Percentiles rank a stretch among this genome's conserved stretches.
phyloP scores from a whole-genome alignment of 2,329 filamentous ascomycete species.

The Aspergillaceae sp. region DNA sequence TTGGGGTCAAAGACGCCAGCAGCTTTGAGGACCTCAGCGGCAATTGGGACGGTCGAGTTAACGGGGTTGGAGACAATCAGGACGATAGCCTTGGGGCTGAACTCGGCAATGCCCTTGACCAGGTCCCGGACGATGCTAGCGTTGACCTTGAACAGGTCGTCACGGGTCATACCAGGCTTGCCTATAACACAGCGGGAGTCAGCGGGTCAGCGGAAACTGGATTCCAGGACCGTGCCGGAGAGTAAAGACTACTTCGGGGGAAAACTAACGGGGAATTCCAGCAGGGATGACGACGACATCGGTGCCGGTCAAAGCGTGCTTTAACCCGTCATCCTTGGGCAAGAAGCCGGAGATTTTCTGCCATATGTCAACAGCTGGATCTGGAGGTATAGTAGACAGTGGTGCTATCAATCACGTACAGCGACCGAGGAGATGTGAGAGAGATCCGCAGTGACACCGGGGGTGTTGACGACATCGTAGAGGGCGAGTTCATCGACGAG shows the following conservation, averaged over 20 bases:
- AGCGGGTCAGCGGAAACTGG: not conserved
- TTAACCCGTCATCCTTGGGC: slow-evolving; percentile 74
- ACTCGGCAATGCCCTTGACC: slow-evolving; percentile 77
- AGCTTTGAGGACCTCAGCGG: slow-evolving; percentile 90
- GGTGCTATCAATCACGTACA: slow-evolving; percentile 43
- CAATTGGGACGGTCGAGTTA: slow-evolving; percentile 97
- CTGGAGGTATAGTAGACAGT: too few species aligned
- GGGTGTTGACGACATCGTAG: slow-evolving; percentile 99
- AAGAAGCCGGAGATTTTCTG: slow-evolving; percentile 84
- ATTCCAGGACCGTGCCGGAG: not conserved
- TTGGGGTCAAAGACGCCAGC: slow-evolving; percentile 90
- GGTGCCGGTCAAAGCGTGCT: slow-evolving; percentile 80
- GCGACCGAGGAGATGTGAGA: slow-evolving; percentile 93
- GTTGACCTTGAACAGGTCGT: slow-evolving; percentile 99
- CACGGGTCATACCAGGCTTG: slow-evolving; percentile 98
- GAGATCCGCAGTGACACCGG: slow-evolving; percentile 89
- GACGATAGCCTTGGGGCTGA: slow-evolving; percentile 85
- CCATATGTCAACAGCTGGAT: not conserved
- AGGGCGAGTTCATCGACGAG: slow-evolving; percentile 86
- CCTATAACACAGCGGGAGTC: slow-evolving; percentile 44
- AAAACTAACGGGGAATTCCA: slow-evolving; percentile 80
- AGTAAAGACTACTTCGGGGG: not conserved
- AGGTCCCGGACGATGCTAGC: slow-evolving; percentile 94
- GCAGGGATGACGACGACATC: slow-evolving; percentile 97
- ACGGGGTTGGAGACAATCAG: slow-evolving; percentile 99